Evolutionary conservation across 768 basidiomycete genomes (phyloP).

Genomic region (Roridomyces roridus): DNA sequence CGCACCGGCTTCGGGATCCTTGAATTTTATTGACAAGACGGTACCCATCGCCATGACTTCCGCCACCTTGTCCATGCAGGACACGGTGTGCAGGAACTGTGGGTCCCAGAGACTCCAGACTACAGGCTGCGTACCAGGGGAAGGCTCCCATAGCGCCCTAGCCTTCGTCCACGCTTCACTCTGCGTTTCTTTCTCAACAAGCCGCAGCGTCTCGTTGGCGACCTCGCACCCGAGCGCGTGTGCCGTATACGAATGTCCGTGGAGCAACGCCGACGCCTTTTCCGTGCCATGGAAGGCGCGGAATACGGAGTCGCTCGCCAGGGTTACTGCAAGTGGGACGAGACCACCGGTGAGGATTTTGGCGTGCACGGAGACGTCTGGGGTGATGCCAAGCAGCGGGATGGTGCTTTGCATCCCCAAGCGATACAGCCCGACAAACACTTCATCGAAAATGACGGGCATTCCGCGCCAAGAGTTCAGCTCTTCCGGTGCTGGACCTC

Average conservation of each 20-base stretch:
- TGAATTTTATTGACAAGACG: conserved; percentile 80
- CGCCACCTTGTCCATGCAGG: conserved; percentile 59
- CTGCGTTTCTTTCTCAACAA: conserved; percentile 58
- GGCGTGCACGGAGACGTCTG: conserved; percentile 91
- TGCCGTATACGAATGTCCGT: conserved; percentile 96
- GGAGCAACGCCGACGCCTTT: conserved; percentile 87
- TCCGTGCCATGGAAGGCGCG: conserved; percentile 73
- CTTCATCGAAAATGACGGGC: conserved; percentile 95
- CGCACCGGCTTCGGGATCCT: conserved; percentile 61
- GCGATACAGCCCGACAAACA: conserved; percentile 92
- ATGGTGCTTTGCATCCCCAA: conserved; percentile 73
- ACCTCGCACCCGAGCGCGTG: conserved; percentile 93
- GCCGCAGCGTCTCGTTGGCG: conserved; percentile 77
- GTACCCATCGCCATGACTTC: conserved; percentile 90
- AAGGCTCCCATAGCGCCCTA: conserved; percentile 59
- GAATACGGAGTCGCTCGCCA: conserved; percentile 84
- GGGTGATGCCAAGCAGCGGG: conserved; percentile 71
- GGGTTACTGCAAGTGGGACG: conserved; percentile 84
- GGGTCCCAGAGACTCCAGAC: conserved; percentile 93
- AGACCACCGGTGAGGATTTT: conserved; percentile 95
- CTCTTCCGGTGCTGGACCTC: conserved; percentile 34
- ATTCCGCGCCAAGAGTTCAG: conserved; percentile 61
- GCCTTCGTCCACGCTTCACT: conserved; percentile 67
- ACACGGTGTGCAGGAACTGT: conserved; percentile 68
- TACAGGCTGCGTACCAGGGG: conserved; percentile 9